Conservation (phyloP, 371 early-diverging fungal genomes). For the Mortierella sp. region DNA sequence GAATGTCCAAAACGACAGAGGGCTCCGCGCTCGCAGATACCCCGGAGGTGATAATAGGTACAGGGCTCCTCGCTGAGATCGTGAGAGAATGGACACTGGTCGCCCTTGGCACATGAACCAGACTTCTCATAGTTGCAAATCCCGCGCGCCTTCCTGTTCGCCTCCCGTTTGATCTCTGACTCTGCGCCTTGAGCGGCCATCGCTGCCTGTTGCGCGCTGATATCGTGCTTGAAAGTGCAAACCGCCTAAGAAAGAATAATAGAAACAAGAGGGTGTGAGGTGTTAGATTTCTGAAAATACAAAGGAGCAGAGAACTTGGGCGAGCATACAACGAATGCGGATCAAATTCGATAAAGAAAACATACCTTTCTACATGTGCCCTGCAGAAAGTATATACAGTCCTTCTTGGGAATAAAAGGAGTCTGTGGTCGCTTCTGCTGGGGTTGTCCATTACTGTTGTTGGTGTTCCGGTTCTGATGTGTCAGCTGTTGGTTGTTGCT, state of each 20-base stretch:
- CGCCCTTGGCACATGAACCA: conserved; percentile 34
- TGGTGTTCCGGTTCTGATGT: not conserved
- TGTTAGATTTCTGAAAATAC: not conserved
- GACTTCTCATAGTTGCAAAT: conserved; percentile 32
- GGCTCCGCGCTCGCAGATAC: conserved; percentile 18
- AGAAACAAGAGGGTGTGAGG: not conserved
- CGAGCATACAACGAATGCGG: not conserved
- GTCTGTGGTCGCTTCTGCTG: not conserved
- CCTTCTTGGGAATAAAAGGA: conserved; percentile 38
- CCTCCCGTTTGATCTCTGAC: not conserved
- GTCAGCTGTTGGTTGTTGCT: not conserved
- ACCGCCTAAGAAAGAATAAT: conserved; percentile 1
- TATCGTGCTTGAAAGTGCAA: conserved; percentile 49
- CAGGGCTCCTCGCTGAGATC: conserved; percentile 34
- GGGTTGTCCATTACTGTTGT: not conserved
- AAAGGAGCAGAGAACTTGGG: too few species aligned
- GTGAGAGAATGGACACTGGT: conserved; percentile 26
- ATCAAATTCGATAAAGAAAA: not conserved
- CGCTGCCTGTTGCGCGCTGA: conserved; percentile 12
- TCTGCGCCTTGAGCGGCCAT: conserved; percentile 11
- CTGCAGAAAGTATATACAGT: conserved; percentile 25
- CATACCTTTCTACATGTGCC: conserved; percentile 27
- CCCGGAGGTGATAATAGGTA: conserved; percentile 19
- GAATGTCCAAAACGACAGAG: conserved; percentile 29
- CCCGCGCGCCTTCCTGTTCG: conserved; percentile 16